Evolutionary conservation across 176 grass and related monocot species (phyloP).

Genomic region (Paspalum vaginatum): DNA sequence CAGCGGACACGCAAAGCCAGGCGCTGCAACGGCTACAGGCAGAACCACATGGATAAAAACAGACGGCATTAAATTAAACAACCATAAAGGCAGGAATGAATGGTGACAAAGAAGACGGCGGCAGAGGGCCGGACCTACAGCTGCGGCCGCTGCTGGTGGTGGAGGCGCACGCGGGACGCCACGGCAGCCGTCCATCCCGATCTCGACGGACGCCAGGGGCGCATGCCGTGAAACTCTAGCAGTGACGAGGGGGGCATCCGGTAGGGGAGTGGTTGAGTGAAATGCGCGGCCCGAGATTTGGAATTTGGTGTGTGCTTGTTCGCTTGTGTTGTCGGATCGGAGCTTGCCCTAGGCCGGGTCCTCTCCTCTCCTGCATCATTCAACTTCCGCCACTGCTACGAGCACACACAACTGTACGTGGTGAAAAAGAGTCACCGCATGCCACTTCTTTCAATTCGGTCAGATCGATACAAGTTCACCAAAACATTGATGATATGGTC

Average conservation of each 20-base stretch:
- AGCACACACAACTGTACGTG: not conserved
- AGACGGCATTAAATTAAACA: slow-evolving; percentile 74
- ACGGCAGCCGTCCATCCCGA: slow-evolving; percentile 27
- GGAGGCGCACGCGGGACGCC: not conserved
- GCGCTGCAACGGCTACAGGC: not conserved
- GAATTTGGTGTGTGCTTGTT: slow-evolving; percentile 46
- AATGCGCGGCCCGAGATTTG: slow-evolving; percentile 65
- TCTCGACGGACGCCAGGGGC: not conserved
- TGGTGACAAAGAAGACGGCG: slow-evolving; percentile 63
- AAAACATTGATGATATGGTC: too few species aligned
- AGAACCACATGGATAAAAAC: slow-evolving; percentile 47
- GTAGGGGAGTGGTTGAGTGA: slow-evolving; percentile 55
- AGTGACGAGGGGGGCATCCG: slow-evolving; percentile 22
- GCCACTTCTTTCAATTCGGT: too few species aligned
- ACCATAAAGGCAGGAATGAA: slow-evolving; percentile 56
- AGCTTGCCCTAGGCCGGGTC: too few species aligned
- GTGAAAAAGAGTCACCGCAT: not conserved
- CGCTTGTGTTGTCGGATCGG: not conserved
- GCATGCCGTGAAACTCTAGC: slow-evolving; percentile 52
- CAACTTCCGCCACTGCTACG: slow-evolving; percentile 30
- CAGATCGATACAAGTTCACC: too few species aligned
- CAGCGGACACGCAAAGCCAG: not conserved
- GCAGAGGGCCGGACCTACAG: slow-evolving; percentile 59
- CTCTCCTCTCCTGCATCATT: slow-evolving; percentile 26
- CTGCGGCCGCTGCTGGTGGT: slow-evolving; percentile 35